Conservation (phyloP, 2,329 filamentous ascomycete genomes). For the Calonectria multiphialidica region DNA sequence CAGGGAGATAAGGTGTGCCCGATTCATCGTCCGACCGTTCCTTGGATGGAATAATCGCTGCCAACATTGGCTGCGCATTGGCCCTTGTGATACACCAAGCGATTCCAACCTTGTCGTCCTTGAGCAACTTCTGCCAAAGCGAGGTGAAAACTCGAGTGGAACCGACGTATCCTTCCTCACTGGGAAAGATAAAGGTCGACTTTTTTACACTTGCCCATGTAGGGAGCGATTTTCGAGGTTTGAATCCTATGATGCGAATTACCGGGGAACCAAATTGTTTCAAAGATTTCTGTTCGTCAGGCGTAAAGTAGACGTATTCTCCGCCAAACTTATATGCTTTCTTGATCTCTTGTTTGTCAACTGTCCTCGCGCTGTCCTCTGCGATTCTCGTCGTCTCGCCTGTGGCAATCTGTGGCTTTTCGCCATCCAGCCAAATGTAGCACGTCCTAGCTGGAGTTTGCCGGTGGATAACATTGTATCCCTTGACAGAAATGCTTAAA, state of each 20-base stretch:
- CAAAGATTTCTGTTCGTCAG: slow-evolving; percentile 84
- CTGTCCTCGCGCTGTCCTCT: slow-evolving; percentile 80
- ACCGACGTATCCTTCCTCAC: slow-evolving; percentile 88
- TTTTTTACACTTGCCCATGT: slow-evolving; percentile 89
- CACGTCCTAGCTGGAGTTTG: slow-evolving; percentile 85
- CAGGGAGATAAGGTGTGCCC: slow-evolving; percentile 78
- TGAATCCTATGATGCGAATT: slow-evolving; percentile 95
- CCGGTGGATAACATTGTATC: slow-evolving; percentile 88
- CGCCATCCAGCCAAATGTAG: slow-evolving; percentile 90
- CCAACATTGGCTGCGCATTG: slow-evolving; percentile 84
- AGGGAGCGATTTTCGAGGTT: slow-evolving; percentile 79
- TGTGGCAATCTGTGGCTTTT: slow-evolving; percentile 83
- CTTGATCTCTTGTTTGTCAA: slow-evolving; percentile 85
- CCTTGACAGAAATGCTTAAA: slow-evolving; percentile 90
- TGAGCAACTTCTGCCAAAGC: slow-evolving; percentile 86
- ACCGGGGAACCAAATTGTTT: slow-evolving; percentile 85
- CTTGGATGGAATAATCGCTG: slow-evolving; percentile 83
- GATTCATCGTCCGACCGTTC: slow-evolving; percentile 74
- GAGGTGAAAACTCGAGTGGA: slow-evolving; percentile 94
- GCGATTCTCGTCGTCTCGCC: slow-evolving; percentile 81
- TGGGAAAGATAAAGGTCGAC: slow-evolving; percentile 93
- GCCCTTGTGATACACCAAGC: slow-evolving; percentile 90
- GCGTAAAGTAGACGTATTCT: slow-evolving; percentile 86
- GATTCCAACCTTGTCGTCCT: slow-evolving; percentile 83
- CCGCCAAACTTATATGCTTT: slow-evolving; percentile 98